Evolutionary conservation across 768 basidiomycete species (phyloP), one percentile per base, ranked within the genome.

Genomic region (Rhizopogon vinicolor): DNA sequence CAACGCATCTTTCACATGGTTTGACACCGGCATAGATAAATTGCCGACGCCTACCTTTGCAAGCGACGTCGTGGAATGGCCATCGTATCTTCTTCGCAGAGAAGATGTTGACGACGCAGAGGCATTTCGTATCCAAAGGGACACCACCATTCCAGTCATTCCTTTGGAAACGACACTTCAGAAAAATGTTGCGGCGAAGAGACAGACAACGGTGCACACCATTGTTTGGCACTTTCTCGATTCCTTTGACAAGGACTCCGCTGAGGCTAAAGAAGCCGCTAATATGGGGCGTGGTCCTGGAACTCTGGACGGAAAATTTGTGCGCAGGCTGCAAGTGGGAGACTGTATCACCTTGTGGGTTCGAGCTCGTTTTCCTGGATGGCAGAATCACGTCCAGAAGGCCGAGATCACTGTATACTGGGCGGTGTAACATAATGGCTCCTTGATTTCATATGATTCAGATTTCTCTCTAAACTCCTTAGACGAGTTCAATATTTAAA

Each of bases 331-430:
- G 52, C 18, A 31, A 31, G 52, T 19, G 10, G 28, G 43, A 22
- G 6, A 53, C 18, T 31, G 42, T 31, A 18, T 52, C 28, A 52
- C 28, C 31, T 29, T 46, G 41, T 29, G 28, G 29, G 33, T 6
- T 18, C 29, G 42, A 18, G 44, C 12, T 29, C 29, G 25, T 48
- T n/a, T 33, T 33, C 42, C 29, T 22, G 10, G n/a, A 10, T 10
- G 28, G 29, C 12, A 12, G 44, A 37, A 37, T 10, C 12, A 18
- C 19, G 37, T 53, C 14, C 13, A 18, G 29, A 53, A 53, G 44
- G 52, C 44, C 7, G 42, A 31, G 16, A 57, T 53, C 22, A 42
- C 28, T 29, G 46, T 55, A 7, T 42, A 50, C 40, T 55, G 54
- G 54, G 54, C 40, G 10, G 29, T 35, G 39, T 57, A 45, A 49